Evolutionary conservation across 768 basidiomycete genomes (phyloP).

Genomic region (Amanita polypyramis): DNA sequence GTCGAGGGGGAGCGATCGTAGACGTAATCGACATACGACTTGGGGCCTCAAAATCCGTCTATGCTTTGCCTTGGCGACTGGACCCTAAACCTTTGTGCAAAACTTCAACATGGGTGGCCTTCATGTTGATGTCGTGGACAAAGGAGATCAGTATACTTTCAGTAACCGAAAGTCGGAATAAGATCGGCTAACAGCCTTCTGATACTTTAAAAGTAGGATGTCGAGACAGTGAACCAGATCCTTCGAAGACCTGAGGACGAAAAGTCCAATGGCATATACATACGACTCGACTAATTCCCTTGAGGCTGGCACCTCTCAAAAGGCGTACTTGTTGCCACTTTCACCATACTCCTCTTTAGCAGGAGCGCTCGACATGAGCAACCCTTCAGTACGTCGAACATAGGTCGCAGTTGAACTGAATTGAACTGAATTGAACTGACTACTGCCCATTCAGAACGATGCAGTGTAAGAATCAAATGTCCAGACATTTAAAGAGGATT

Average conservation of each 20-base stretch:
- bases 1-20: background rate
- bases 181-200: background rate
- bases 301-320: background rate
- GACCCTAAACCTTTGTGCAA: background rate
- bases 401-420: background rate
- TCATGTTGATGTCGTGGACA: background rate
- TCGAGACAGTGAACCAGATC: background rate
- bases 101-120: background rate
- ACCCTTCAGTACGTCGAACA: background rate
- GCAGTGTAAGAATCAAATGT: background rate
- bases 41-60: background rate
- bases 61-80: background rate
- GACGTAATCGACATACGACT: background rate
- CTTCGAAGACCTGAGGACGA: background rate
- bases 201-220: background rate
- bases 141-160: background rate
- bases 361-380: constrained; percentile 10
- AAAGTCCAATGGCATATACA: background rate
- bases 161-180: background rate
- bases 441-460: background rate
- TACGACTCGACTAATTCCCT: background rate
- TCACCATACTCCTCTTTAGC: constrained; percentile 14
- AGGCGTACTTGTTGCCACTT: constrained; percentile 4
- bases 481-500: background rate
- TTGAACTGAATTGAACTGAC: background rate